phyloP scores from a whole-genome alignment of 768 basidiomycete genomes.

The Melanogaster broomeanus region DNA sequence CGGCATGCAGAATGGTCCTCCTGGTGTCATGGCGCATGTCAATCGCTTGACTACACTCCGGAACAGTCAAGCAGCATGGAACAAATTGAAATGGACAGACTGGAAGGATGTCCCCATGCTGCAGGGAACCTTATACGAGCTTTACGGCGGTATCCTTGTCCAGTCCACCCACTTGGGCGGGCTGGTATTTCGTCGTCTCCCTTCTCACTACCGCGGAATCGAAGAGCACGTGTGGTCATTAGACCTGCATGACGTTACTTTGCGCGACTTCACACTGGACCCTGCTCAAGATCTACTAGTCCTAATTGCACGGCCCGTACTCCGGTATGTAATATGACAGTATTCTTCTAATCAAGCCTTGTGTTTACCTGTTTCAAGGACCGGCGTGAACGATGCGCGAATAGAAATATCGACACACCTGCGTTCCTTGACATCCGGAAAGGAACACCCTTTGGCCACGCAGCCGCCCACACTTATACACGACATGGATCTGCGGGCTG shows the following conservation, averaged over 20 bases:
- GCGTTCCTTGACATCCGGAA: slow-evolving; percentile 45
- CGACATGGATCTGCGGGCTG: slow-evolving; percentile 17
- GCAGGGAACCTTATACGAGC: slow-evolving; percentile 52
- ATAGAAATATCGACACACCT: slow-evolving; percentile 41
- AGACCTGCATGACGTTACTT: slow-evolving; percentile 30
- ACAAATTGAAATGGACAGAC: slow-evolving; percentile 36
- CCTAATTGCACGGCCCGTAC: slow-evolving; percentile 40
- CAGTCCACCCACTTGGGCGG: slow-evolving; percentile 33
- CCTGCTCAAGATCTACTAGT: slow-evolving; percentile 67
- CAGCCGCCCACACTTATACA: slow-evolving; percentile 34
- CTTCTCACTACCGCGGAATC: slow-evolving; percentile 51
- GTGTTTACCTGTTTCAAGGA: slow-evolving; percentile 14
- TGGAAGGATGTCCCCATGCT: slow-evolving; percentile 39
- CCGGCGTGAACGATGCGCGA: slow-evolving; percentile 8
- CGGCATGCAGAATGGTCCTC: slow-evolving; percentile 43
- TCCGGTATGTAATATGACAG: slow-evolving; percentile 30
- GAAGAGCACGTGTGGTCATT: slow-evolving; percentile 47
- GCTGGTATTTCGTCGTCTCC: slow-evolving; percentile 49
- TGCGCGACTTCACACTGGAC: slow-evolving; percentile 67
- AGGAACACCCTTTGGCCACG: slow-evolving; percentile 45
- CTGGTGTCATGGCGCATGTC: slow-evolving; percentile 24
- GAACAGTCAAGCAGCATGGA: slow-evolving; percentile 42
- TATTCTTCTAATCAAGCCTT: background rate
- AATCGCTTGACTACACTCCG: slow-evolving; percentile 42
- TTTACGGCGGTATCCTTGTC: slow-evolving; percentile 58